Base-by-base conservation (phyloP, 352 stramenopile genomes). In the Pythium scleroteichum region DNA sequence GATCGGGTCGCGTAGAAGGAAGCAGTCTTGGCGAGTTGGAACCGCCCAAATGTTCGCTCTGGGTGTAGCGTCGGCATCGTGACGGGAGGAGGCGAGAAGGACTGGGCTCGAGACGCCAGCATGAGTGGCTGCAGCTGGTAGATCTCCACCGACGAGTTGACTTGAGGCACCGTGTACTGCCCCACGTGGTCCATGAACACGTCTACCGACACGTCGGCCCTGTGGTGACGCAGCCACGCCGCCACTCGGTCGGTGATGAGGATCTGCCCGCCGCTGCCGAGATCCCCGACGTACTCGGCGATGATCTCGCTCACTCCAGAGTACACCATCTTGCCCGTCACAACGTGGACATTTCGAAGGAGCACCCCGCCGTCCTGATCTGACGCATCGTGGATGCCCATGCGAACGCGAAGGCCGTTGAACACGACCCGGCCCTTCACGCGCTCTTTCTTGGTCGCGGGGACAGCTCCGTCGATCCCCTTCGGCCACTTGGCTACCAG, bases 81-180 rank as follows among this genome's bases (percentile, higher is more conserved):
- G 5, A 35, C 29, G 10, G 29, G 29, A 35, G 29, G 29, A 35
- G 29, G 29, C 29, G 29, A 35, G 29, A 35, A 35, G 10, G 10
- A 35, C 29, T 35, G 29, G 22, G 54, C 56, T 6, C 60, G 60
- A 4, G 23, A 23, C 1, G 44, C 44, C 0, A 68, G 47, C 27
- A 68, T 57, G 4, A 22, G n/a, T 45, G 73, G 73, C 19, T 72
- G 49, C 22, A 85, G 22, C 58, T 85, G 76, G 50, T 71, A 82
- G 17, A 85, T 39, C 19, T 82, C 58, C 0, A 85, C 50, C 19
- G 71, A 50, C 0, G 61, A 59, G 49, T 78, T 70, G 20, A 85
- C 59, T 29, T 80, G 73, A 20, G 71, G 71, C 10, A 85, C 73
- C 17, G 41, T 64, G 51, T 79, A 66, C 33, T 64, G 53, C 8